Evolutionary conservation across 192 early-diverging fungal genomes (phyloP), one percentile per base, ranked within the genome.

Genomic region (Chytriomyces sp.): DNA sequence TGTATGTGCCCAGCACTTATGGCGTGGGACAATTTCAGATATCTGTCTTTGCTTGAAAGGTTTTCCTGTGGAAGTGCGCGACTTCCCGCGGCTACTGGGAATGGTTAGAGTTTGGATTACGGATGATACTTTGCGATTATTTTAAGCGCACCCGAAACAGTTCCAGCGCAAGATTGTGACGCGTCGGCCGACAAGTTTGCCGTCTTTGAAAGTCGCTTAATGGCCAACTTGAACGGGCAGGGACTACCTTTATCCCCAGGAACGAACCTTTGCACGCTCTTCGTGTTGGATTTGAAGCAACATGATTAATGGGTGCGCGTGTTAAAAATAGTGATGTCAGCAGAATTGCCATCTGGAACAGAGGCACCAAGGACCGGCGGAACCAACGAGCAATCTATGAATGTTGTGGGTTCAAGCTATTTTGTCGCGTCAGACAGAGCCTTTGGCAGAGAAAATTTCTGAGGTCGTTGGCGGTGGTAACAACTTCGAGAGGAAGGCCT

Each of bases 401-500:
- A 14, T 22, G 44, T 64, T 64, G 63, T 64, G 8, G 63, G 44
- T 6, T 7, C n/a, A 41, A 64, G 30, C 26, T 44, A 64, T 49
- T 64, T 64, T 44, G 63, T 64, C 8, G 40, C 63, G 2, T n/a
- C n/a, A n/a, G n/a, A 31, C 17, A 33, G 63, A 64, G 28, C n/a
- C 10, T 38, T 49, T 64, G 25, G 63, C 63, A 34, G 26, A 22
- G 40, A 39, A 34, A 32, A 64, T 64, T 49, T 49, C 44, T n/a
- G 44, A 49, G 44, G 14, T 14, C 22, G 3, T 49, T 49, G 44
- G 22, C 44, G 44, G 44, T n/a, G 14, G 17, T 49, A 22, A 49
- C 14, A 22, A 22, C 44, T n/a, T n/a, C n/a, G n/a, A n/a, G n/a
- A 12, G 19, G 30, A 31, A 4, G 0, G 34, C 33, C 32, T 61